Percentiles rank a stretch among this genome's conserved stretches.
Conservation (phyloP, 176 grass and related monocot species). For the Thinopyrum elongatum region DNA sequence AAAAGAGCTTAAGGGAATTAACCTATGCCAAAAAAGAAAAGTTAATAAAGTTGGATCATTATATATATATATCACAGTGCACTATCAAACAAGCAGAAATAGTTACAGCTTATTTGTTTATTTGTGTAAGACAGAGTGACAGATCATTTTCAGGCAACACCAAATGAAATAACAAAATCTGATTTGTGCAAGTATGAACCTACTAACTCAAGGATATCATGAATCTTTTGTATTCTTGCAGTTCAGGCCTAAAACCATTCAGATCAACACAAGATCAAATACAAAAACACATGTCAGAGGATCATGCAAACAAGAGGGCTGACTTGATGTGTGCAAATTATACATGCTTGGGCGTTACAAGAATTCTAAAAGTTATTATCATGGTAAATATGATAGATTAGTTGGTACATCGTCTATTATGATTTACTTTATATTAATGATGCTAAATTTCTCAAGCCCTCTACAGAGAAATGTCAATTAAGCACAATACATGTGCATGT, state of each 20-base stretch:
- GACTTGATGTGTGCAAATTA: background rate
- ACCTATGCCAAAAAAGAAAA: background rate
- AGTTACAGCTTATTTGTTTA: background rate
- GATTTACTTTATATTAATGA: background rate
- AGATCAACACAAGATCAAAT: background rate
- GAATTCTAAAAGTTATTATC: background rate
- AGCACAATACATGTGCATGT: background rate
- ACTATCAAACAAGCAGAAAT: background rate
- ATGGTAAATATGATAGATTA: background rate
- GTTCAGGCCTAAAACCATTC: background rate
- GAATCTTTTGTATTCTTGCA: background rate
- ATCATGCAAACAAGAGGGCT: slow-evolving; percentile 3
- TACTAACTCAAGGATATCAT: background rate
- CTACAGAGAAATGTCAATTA: background rate
- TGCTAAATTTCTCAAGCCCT: background rate
- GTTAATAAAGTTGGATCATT: background rate
- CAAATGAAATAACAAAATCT: background rate
- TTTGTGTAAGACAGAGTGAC: too few species aligned
- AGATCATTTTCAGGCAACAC: background rate
- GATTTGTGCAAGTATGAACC: background rate
- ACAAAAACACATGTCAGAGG: background rate
- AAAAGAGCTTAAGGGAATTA: background rate
- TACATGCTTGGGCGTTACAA: background rate
- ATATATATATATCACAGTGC: background rate
- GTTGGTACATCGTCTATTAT: background rate